Base-by-base conservation (phyloP, 2,329 filamentous ascomycete species). In the Fusarium aywerte region DNA sequence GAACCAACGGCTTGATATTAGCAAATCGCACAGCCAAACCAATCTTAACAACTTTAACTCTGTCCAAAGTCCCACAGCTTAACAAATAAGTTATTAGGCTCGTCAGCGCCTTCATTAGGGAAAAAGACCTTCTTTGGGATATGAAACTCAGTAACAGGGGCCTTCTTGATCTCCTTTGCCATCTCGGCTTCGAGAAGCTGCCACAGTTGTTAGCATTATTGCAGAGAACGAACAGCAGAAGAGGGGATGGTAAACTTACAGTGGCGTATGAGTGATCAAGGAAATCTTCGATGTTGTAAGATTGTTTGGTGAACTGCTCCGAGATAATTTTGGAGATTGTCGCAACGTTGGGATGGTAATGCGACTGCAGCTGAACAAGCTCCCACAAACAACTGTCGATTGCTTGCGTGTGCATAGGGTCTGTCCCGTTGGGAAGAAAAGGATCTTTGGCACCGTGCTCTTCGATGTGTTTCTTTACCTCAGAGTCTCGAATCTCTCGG, bases 361-460 rank as follows among this genome's bases (percentile, higher is more conserved):
- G 96, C 1, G 89, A 90, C 77, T 96, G 93, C 58, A 98, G 82
- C 59, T 93, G 93, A 62, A 96, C 91, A 51, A 99, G 85, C 77
- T 99, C 96, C 96, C 96, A 99, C 9, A 99, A 81, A 77, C 91
- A 93, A 78, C 93, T 97, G 58, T 98, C 93, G 60, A 99, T 92
- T 18, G 96, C 96, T 36, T 85, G 80, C 1, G 94, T 97, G 76
- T 90, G 84, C 85, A 93, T 92, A 1, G 96, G 96, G 67, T 99
- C 92, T 27, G 82, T 74, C 78, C 97, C 92, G 7, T 87, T 81
- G 50, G 89, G 84, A 58, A 91, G 77, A 75, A 97, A 99, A 0
- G 92, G 90, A 74, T 99, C 96, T 25, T 80, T 78, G 49, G 85
- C 77, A 5, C 88, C 87, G 51, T 86, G 78, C 29, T 85, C 84